Conservation (phyloP, 345 rosid genomes). For the Eutrema yunnanense region DNA sequence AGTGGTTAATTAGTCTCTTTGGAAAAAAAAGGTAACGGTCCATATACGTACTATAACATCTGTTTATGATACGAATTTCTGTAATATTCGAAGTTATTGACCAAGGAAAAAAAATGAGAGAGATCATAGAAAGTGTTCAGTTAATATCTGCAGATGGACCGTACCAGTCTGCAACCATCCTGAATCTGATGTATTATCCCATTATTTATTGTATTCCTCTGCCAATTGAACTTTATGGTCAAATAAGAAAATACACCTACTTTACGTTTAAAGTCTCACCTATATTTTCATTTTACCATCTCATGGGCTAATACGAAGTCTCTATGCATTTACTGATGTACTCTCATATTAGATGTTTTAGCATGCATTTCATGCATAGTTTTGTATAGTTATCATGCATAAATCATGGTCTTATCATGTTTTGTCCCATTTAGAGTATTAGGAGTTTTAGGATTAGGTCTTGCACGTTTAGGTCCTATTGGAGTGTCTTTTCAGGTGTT, state of each 20-base stretch:
- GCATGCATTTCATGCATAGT: no score
- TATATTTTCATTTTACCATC: not conserved
- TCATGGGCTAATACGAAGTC: not conserved
- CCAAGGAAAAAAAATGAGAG: not conserved
- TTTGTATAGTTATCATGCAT: no score
- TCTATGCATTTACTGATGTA: no score
- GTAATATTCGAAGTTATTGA: constrained; percentile 5
- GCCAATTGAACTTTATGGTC: constrained; percentile 14
- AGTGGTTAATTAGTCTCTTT: not conserved
- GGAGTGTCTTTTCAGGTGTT: no score
- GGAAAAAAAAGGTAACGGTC: not conserved
- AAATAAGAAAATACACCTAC: constrained; percentile 6
- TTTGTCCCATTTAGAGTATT: no score
- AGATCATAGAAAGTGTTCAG: not conserved
- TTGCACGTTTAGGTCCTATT: no score
- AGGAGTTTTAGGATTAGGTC: no score
- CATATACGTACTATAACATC: not conserved
- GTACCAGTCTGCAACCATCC: constrained; percentile 11
- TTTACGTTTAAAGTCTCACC: constrained; percentile 4
- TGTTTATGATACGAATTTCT: not conserved
- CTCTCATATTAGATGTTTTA: no score
- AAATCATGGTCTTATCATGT: no score
- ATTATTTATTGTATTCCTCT: constrained; percentile 22
- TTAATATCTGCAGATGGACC: constrained; percentile 20
- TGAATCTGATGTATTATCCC: constrained; percentile 1